A percentile compares a stretch with the other conserved stretches of the same genome.
phyloP scores from a whole-genome alignment of 202 grass and related monocot genomes.

The Eragrostis tef region DNA sequence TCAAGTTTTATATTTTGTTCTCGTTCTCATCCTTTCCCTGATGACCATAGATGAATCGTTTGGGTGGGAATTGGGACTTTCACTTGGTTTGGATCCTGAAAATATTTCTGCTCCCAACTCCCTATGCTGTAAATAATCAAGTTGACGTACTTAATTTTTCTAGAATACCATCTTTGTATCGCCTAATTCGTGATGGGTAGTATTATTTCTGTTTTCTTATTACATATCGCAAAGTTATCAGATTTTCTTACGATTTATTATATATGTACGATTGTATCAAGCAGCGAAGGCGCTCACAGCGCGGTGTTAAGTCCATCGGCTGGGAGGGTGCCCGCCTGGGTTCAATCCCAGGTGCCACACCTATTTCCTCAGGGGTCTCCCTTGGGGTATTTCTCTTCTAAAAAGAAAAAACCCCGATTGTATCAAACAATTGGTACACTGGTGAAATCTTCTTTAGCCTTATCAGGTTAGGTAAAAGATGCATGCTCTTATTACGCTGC shows the following conservation, averaged over 20 bases:
- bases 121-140: neutral
- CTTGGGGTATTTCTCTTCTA: too few relatives aligned
- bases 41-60: neutral
- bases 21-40: neutral
- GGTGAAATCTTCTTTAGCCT: neutral
- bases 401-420: too few relatives aligned
- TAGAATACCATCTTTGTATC: neutral
- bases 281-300: too few relatives aligned
- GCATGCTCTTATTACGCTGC: neutral
- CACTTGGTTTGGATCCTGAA: neutral
- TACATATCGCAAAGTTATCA: too few relatives aligned
- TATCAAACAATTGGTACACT: neutral
- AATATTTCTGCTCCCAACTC: neutral
- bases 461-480: neutral
- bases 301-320: too few relatives aligned
- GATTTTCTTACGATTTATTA: too few relatives aligned
- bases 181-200: neutral
- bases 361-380: too few relatives aligned
- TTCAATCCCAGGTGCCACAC: too few relatives aligned
- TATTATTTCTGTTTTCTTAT: too few relatives aligned
- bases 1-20: neutral
- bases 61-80: neutral
- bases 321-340: too few relatives aligned
- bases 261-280: too few relatives aligned
- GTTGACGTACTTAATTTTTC: neutral